Base-by-base conservation (phyloP, 805 yeast genomes). In the Pichia scutulata region DNA sequence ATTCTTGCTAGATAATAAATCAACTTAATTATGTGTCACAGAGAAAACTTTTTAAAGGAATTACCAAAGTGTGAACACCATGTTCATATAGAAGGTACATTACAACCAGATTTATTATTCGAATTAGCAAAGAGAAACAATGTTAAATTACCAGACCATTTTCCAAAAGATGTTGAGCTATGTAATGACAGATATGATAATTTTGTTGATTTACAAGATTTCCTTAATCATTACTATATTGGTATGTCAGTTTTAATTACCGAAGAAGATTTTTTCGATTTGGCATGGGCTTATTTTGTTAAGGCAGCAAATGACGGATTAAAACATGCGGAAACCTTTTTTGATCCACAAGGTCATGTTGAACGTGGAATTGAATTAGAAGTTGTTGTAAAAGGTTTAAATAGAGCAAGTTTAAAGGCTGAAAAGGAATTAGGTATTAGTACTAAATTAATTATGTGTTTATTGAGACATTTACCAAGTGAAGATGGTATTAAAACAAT, bases 61-160 rank as follows among this genome's bases (percentile, higher is more conserved):
- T 71, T 87, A 46, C 95, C 95, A 52, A 87, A 87, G 67, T 86
- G 93, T 70, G 95, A 87, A 65, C 92, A 86, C 64, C 95, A 87
- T 63, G 78, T 86, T 53, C 95, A 87, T 67, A 65, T 87, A 43
- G 95, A 86, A 70, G 95, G 95, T 33, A 85, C 95, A 40, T 66
- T 86, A 50, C 86, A 83, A 54, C 93, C 95, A n/a, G 78, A 78
- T 45, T 73, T 86, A 37, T 70, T 86, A 52, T 84, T 85, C 67
- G 77, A 79, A 47, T 70, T 86, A 50, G 89, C 92, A 0, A 68
- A 75, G 59, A 77, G 87, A 68, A 85, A 86, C 69, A 65, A 69
- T 36, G 73, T 86, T 50, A 51, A 62, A 19, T 69, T 87, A 37
- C 95, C 96, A 18, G 74, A 64, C 2, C 69, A 67, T 24, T 84